Conservation (phyloP, 306 rosid genomes). For the Pueraria montana region DNA sequence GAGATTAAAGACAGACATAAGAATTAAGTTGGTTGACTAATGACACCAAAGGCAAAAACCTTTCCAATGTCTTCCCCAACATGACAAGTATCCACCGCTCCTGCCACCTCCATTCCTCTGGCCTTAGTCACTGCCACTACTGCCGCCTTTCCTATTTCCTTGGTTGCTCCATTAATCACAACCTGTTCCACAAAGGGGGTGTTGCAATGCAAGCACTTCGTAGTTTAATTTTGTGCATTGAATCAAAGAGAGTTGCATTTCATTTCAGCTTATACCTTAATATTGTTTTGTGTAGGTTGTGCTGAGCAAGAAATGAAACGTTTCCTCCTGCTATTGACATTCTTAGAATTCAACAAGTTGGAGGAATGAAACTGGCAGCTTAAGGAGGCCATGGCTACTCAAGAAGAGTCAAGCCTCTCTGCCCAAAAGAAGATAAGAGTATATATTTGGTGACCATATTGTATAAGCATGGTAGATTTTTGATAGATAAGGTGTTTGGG, state of each 20-base stretch:
- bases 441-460: constrained; percentile 44
- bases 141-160: constrained; percentile 96
- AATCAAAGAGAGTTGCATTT: constrained; percentile 1
- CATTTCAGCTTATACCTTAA: constrained; percentile 63
- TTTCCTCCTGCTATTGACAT: constrained; percentile 51
- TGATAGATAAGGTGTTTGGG: constrained; percentile 60
- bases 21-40: constrained; percentile 4
- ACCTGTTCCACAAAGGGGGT: constrained; percentile 55
- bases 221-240: neutral
- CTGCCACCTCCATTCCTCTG: constrained; percentile 66
- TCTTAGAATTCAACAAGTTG: constrained; percentile 47
- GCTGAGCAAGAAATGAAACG: constrained; percentile 65
- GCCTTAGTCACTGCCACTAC: constrained; percentile 81
- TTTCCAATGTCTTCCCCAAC: constrained; percentile 64
- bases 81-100: constrained; percentile 56
- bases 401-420: constrained; percentile 34
- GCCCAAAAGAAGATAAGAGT: constrained; percentile 62
- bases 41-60: constrained; percentile 38
- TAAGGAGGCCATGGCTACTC: constrained; percentile 74
- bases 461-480: neutral
- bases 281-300: constrained; percentile 71
- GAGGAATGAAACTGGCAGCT: constrained; percentile 63
- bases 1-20: neutral
- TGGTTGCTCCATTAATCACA: constrained; percentile 90
- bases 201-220: neutral